Evolutionary conservation across 805 yeast genomes (phyloP).

Genomic region (Candida tammaniensis): DNA sequence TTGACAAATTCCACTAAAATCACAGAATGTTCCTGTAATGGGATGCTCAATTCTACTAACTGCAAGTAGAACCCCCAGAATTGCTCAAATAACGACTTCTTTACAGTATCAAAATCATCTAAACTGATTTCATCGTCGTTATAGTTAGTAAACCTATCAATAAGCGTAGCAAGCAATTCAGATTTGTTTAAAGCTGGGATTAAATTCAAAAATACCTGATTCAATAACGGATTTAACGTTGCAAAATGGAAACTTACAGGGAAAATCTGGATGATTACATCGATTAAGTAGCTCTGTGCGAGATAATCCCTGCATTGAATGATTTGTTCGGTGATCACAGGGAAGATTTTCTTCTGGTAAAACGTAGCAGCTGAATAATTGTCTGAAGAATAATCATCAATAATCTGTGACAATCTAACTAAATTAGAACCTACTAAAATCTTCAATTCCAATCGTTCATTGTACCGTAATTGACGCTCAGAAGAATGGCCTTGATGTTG

Average conservation of each 20-base stretch:
- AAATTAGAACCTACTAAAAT: constrained; percentile 90
- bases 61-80: constrained; percentile 66
- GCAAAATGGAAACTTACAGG: constrained; percentile 87
- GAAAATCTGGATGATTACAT: constrained; percentile 89
- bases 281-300: constrained; percentile 90
- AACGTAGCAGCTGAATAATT: constrained; percentile 27
- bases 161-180: constrained; percentile 64
- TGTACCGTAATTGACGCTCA: constrained; percentile 68
- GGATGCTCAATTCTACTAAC: constrained; percentile 54
- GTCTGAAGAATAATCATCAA: constrained; percentile 56
- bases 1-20: constrained; percentile 65
- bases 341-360: constrained; percentile 58
- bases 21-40: constrained; percentile 61
- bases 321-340: constrained; percentile 81
- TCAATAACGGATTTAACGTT: constrained; percentile 65
- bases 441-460: constrained; percentile 84
- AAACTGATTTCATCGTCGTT: constrained; percentile 15
- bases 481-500: constrained; percentile 94
- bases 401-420: constrained; percentile 83
- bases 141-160: constrained; percentile 65
- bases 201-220: constrained; percentile 58
- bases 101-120: constrained; percentile 2
- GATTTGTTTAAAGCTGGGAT: constrained; percentile 69
- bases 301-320: constrained; percentile 87
- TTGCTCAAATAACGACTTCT: constrained; percentile 45